Base-by-base conservation (phyloP, 805 yeast species). In the Jamesozyma gamospora region DNA sequence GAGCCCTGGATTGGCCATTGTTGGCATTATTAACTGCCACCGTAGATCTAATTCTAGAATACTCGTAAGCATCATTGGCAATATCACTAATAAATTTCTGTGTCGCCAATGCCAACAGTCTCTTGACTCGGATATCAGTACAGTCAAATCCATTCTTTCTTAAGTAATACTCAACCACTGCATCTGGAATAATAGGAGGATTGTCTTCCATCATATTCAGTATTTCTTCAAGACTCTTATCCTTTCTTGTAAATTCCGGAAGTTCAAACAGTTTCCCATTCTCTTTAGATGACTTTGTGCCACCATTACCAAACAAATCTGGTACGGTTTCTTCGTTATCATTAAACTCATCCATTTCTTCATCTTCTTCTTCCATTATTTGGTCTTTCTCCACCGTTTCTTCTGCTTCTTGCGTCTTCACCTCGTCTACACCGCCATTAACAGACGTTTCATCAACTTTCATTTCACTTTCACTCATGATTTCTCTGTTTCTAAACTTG, bases 61-160 rank as follows among this genome's bases (percentile, higher is more conserved):
- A 88, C 58, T 92, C 98, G 57, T 86, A 92, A 0, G 98, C 96
- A 56, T 92, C 97, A 13, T 87, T 85, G 1, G 98, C 96, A 25
- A 92, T 79, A 58, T 92, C 98, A 44, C 88, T 77, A 21, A 92
- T 74, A 58, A 92, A 92, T 56, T 92, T 92, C 55, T 94, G 98
- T 0, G 98, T 92, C 1, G 98, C 97, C 41, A 92, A 67, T 0
- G 97, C 96, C 36, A 92, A 67, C 28, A 92, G 65, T 39, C 97
- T 70, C 59, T 87, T 88, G 41, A 83, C 76, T 42, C 87, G 72
- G 12, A 75, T 65, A 56, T 90, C 95, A 30, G 80, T 70, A 21
- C 92, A 76, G 42, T 79, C 81, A 51, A 92, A 79, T 30, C 96
- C 96, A 45, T 86, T 81, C 53, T 81, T 80, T 18, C 85, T 75